Evolutionary conservation across 768 basidiomycete species (phyloP), one percentile per base, ranked within the genome.

Genomic region (Amanita brunnescens): DNA sequence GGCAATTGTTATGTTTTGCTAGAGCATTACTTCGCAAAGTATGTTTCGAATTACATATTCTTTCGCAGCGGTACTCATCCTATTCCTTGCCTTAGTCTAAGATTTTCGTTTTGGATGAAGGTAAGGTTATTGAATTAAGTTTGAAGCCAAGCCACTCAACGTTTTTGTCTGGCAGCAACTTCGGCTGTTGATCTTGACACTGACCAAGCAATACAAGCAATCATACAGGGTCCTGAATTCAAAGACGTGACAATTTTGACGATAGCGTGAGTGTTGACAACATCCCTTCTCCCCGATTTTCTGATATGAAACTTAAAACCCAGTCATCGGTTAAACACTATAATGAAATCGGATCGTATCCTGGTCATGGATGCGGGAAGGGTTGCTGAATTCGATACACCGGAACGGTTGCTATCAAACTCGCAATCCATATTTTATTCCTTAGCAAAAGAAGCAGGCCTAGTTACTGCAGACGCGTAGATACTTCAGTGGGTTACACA

Each of bases 51-150:
- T 51, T 30, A 9, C 24, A 7, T 24, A 12, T 6, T 39, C 18
- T 13, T 20, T n/a, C 8, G 12, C 39, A 42, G 30, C 30, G 47
- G 3, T 53, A 43, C 16, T 57, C 14, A 38, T 10, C 0, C 26
- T 3, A 29, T 26, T 30, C 35, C 51, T 53, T 57, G 14, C 26
- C 23, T 32, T 53, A 86, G 80, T 81, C 88, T 14, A 93, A 85
- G 66, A 85, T 96, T 33, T 72, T 97, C 5, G 89, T 96, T 0
- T 72, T 97, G n/a, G 94, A 96, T 61, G 94, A 97, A 79, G 89
- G 86, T 80, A 59, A 56, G 58, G 57, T 20, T 9, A 10, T 12
- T 12, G 4, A 21, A 14, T 37, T 44, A n/a, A n/a, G 29, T 30
- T 52, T 40, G 8, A 29, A 29, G 26, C 26, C 48, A 44, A 10